Base-by-base conservation (phyloP, 257 asterid genomes). In the Parsonsia alboflavescens region DNA sequence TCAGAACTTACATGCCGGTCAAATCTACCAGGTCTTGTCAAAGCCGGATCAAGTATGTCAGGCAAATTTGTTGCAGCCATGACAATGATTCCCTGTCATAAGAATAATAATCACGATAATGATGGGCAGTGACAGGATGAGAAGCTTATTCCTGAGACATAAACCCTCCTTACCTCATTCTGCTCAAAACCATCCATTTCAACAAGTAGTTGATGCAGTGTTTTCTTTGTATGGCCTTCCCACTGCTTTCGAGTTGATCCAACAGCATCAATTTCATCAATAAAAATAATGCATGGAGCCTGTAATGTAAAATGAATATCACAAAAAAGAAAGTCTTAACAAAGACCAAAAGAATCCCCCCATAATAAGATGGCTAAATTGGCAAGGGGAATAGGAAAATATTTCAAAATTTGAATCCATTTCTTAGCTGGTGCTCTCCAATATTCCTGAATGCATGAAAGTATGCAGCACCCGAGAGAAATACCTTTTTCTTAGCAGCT, bases 161-260 rank as follows among this genome's bases (percentile, higher is more conserved):
- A 26, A 36, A 39, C 10, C 12, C 58, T 15, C 15, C 52, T 52
- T 83, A 94, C 98, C 96, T 92, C 98, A 81, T 94, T 94, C 83
- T 94, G 99, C 82, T 94, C 97, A 84, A 92, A 94, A 66, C 99
- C 99, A 86, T 94, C 98, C 99, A 94, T 92, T 87, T 94, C 99
- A 48, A 94, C 98, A 11, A 92, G 99, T 72, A 94, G 81, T 53
- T 94, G 99, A 82, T 94, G 99, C 76, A 94, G 80, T 21, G 99
- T 94, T 85, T 94, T 94, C 91, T 94, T 94, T 21, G 98, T 92
- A 77, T 94, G 99, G 70, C 99, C 99, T 88, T 94, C 99, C 92
- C 96, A 94, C 79, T 92, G 99, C 92, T 89, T 94, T 56, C 99
- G 88, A 64, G 99, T 94, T 70, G 99, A 94, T 76, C 98, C 99